Base-by-base conservation (phyloP, 805 yeast genomes). In the Pichia insulana region DNA sequence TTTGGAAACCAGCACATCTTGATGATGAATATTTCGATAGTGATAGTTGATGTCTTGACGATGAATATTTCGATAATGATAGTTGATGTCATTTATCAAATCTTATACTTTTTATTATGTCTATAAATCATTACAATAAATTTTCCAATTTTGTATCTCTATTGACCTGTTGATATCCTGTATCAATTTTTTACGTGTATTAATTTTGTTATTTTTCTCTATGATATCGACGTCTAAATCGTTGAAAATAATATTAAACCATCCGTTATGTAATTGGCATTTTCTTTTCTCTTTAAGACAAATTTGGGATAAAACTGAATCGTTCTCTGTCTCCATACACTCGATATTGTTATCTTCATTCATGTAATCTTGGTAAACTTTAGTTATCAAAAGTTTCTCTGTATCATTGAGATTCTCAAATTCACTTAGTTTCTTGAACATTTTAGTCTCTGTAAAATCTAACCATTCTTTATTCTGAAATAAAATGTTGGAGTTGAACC, bases 1-100 rank as follows among this genome's bases (percentile, higher is more conserved):
- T 87, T 7, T 87, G 92, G 92, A 78, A 73, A 54, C 80, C 83
- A 10, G 73, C 81, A 46, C 64, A 69, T 26, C 58, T 71, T 17
- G 65, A 68, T 16, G 65, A 57, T 13, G 74, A 63, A 37, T 57
- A 56, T 19, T 52, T 54, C 7, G 58, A 65, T n/a, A n/a, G n/a
- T 36, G 71, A 63, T 0, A 69, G 70, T 7, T 65, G 59, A 9
- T 71, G 13, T 28, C 4, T 71, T 17, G 65, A 68, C 17, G 65
- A 57, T 13, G 74, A 63, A 37, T 57, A 56, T 19, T 52, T 54
- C 7, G 58, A 65, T n/a, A n/a, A n/a, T 36, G 71, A 63, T 0
- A 69, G 70, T 7, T 65, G 59, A 9, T 71, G 13, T 28, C 4
- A 4, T 28, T 28, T 12, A 11, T 28, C 10, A 6, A 12, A 28